phyloP scores from a whole-genome alignment of 371 early-diverging fungal genomes.

The Mucor indicus region DNA sequence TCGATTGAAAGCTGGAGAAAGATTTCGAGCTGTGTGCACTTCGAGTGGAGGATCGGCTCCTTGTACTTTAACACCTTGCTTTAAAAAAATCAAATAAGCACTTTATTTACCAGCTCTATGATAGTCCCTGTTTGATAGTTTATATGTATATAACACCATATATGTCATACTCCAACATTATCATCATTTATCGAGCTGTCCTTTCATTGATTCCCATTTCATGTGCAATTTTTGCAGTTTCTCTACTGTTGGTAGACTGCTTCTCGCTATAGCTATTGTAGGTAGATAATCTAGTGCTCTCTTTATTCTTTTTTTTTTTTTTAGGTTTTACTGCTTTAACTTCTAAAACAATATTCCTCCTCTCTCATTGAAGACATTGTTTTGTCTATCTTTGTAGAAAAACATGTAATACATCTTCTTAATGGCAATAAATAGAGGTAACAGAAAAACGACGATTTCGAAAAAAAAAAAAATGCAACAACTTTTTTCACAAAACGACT shows the following conservation, averaged over 20 bases:
- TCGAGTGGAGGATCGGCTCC: slow-evolving; percentile 3
- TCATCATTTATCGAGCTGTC: slow-evolving; percentile 3
- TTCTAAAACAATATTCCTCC: too few species aligned
- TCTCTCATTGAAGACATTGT: too few species aligned
- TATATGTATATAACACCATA: slow-evolving; percentile 2
- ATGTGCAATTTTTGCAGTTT: slow-evolving; percentile 9
- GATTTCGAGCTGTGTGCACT: too few species aligned
- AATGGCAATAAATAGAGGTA: too few species aligned
- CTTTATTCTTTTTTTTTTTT: slow-evolving; percentile 6
- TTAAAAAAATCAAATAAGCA: slow-evolving; percentile 1
- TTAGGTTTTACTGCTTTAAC: slow-evolving; percentile 9
- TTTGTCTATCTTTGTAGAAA: too few species aligned
- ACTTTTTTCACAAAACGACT: too few species aligned
- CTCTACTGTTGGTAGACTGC: slow-evolving; percentile 8
- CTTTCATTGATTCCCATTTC: slow-evolving; percentile 7
- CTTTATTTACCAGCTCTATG: slow-evolving; percentile 1
- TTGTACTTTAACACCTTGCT: slow-evolving; percentile 3
- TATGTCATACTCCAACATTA: slow-evolving; percentile 2
- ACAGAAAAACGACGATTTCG: too few species aligned
- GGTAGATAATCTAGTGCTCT: slow-evolving; percentile 6
- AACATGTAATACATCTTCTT: too few species aligned
- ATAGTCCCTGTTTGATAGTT: background rate
- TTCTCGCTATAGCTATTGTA: slow-evolving; percentile 7
- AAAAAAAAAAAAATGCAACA: too few species aligned
- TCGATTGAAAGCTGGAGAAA: too few species aligned